phyloP scores from a whole-genome alignment of 2,329 filamentous ascomycete species.

The Decorospora gaudefroyi region DNA sequence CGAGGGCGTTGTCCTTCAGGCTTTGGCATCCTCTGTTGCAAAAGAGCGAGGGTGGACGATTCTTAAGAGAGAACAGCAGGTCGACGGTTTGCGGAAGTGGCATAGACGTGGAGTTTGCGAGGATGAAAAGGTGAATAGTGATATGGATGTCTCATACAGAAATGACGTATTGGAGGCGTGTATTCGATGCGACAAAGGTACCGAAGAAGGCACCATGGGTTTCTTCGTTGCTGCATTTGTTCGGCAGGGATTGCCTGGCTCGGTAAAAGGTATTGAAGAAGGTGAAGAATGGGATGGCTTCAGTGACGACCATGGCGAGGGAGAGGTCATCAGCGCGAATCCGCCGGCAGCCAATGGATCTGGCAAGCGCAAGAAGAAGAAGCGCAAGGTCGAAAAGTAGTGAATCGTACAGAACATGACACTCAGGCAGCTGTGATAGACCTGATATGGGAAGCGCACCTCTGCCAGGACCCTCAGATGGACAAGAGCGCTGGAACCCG shows the following conservation, averaged over 20 bases:
- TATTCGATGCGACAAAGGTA: conserved; percentile 79
- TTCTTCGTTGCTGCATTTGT: conserved; percentile 94
- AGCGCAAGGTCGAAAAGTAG: conserved; percentile 18
- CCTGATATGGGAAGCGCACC: neutral
- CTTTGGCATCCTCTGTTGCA: conserved; percentile 70
- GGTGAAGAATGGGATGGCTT: conserved; percentile 54
- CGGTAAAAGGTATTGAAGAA: conserved; percentile 14
- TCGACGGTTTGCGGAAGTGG: conserved; percentile 77
- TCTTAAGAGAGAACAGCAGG: conserved; percentile 72
- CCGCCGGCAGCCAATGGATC: neutral
- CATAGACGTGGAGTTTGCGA: conserved; percentile 61
- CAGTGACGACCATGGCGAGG: conserved; percentile 39
- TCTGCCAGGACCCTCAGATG: neutral
- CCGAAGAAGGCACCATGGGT: conserved; percentile 84
- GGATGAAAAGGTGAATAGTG: conserved; percentile 28
- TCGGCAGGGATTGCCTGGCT: conserved; percentile 52
- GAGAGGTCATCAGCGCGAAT: conserved; percentile 4
- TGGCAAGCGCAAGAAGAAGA: conserved; percentile 29
- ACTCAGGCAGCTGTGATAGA: neutral
- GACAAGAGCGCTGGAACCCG: neutral
- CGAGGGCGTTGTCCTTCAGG: conserved; percentile 76
- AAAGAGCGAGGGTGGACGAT: conserved; percentile 74
- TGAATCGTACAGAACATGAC: neutral
- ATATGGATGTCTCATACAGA: conserved; percentile 49
- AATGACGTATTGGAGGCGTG: conserved; percentile 68